These are phyloP conservation scores for Candolleomyces aberdarensis DNA, from an alignment of 768 basidiomycete genomes.

Conservation along the genomic window DNA sequence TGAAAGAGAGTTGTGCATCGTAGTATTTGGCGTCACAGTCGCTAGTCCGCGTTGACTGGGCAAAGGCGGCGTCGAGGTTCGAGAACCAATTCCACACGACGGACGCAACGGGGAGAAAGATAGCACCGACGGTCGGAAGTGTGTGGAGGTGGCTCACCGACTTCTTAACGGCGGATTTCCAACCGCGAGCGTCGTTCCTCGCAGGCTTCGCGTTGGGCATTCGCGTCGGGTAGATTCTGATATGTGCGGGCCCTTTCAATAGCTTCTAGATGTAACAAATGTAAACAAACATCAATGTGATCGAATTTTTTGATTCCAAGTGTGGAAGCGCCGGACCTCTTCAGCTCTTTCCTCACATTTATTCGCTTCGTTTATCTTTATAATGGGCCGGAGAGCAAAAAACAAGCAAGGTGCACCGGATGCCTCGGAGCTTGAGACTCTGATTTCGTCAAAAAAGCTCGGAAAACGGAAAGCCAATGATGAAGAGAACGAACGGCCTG, in stretches of 20 bases:
- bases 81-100: conserved; percentile 69
- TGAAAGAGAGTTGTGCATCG: neutral
- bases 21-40: conserved; percentile 80
- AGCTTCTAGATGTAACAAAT: neutral
- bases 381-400: conserved; percentile 83
- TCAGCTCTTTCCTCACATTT: neutral
- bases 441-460: conserved; percentile 51
- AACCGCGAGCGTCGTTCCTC: conserved; percentile 83
- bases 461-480: conserved; percentile 71
- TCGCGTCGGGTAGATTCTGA: conserved; percentile 74
- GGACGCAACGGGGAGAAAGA: conserved; percentile 50
- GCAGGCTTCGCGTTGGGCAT: conserved; percentile 82
- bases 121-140: conserved; percentile 61
- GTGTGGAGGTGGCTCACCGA: conserved; percentile 67
- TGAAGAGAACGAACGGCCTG: conserved; percentile 31
- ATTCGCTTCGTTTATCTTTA: conserved; percentile 1
- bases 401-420: conserved; percentile 77
- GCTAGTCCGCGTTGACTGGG: conserved; percentile 81
- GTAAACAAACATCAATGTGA: neutral
- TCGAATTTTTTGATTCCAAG: conserved; percentile 3
- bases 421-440: conserved; percentile 43
- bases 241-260: neutral
- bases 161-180: conserved; percentile 92
- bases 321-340: too few species aligned
- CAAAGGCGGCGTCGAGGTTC: conserved; percentile 57